A percentile compares a stretch with the other conserved stretches of the same genome.
Evolutionary conservation across 2,329 filamentous ascomycete genomes (phyloP).

Genomic region (Pseudocercospora fijiensis): DNA sequence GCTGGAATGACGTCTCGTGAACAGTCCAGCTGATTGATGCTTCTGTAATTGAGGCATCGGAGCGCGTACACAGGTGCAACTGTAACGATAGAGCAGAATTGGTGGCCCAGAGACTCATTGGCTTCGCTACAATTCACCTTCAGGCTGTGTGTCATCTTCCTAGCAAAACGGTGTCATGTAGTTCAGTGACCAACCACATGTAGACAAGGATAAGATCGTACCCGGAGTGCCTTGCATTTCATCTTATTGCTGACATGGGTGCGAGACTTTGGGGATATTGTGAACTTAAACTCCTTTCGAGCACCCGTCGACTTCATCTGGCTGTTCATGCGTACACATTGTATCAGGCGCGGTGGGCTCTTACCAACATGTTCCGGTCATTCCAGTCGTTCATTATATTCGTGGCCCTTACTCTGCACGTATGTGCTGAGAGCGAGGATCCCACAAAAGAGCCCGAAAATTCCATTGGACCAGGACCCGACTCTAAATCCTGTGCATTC

Average conservation of each 20-base stretch:
- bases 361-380: not conserved
- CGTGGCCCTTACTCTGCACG: not conserved
- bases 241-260: not conserved
- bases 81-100: not conserved
- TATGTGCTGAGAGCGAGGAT: not conserved
- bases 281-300: not conserved
- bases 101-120: not conserved
- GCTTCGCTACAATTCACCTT: not conserved
- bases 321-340: not conserved
- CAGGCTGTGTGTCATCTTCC: not conserved
- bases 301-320: not conserved
- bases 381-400: not conserved
- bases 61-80: not conserved
- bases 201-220: not conserved
- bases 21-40: not conserved
- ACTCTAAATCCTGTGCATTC: conserved; percentile 10
- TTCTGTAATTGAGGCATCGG: not conserved
- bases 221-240: not conserved
- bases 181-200: not conserved
- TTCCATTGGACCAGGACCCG: not conserved
- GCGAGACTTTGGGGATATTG: not conserved
- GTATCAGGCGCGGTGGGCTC: not conserved
- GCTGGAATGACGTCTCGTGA: not conserved
- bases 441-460: not conserved
- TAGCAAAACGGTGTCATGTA: not conserved